These are phyloP conservation scores for Populus alba DNA, from an alignment of 345 rosid genomes.

Conservation along the genomic window DNA sequence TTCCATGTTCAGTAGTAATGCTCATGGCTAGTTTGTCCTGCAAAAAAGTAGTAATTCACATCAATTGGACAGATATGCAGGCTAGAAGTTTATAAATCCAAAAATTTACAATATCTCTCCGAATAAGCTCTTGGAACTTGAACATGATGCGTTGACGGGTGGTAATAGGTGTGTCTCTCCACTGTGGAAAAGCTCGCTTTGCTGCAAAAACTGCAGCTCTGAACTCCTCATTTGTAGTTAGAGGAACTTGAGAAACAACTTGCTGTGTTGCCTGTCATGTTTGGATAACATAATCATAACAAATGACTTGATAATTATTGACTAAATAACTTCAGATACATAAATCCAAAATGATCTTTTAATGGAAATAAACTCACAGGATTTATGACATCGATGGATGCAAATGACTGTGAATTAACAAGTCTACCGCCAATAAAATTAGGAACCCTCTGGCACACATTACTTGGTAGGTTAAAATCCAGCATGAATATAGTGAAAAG, in stretches of 20 bases:
- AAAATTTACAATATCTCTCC: constrained; percentile 49
- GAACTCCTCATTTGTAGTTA: constrained; percentile 62
- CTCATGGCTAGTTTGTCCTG: constrained; percentile 57
- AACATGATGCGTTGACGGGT: constrained; percentile 63
- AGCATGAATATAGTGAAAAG: constrained; percentile 19
- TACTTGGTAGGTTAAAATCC: constrained; percentile 10
- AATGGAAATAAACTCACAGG: constrained; percentile 47
- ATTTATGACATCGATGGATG: constrained; percentile 55
- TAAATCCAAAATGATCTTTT: not conserved
- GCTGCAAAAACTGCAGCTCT: constrained; percentile 67
- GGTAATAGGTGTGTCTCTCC: constrained; percentile 53
- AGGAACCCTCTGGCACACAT: constrained; percentile 52
- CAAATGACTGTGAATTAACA: constrained; percentile 54
- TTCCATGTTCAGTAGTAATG: constrained; percentile 62
- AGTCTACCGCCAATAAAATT: constrained; percentile 71
- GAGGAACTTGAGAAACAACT: constrained; percentile 65
- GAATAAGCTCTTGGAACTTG: constrained; percentile 65
- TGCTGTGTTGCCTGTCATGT: constrained; percentile 53
- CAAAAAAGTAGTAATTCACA: constrained; percentile 5
- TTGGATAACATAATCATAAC: not conserved
- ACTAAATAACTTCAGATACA: constrained; percentile 2
- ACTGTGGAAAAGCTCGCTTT: constrained; percentile 55
- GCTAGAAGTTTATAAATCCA: constrained; percentile 1
- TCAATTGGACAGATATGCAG: not conserved
- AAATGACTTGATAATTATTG: not conserved